Evolutionary conservation across 768 basidiomycete species (phyloP).

Genomic region (Cubamyces sp.): DNA sequence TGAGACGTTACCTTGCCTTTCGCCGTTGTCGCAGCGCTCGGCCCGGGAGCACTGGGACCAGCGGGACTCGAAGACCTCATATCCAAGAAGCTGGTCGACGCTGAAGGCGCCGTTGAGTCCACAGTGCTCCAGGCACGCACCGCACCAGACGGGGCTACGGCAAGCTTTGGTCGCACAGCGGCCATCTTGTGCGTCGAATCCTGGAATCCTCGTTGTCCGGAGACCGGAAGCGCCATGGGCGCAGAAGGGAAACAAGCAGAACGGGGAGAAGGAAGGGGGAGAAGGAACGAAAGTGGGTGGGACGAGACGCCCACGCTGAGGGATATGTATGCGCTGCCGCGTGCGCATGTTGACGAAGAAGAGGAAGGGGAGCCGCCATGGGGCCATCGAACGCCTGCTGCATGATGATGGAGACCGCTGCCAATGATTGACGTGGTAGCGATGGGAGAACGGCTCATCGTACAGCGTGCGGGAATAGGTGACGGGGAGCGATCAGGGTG

Average conservation of each 20-base stretch:
- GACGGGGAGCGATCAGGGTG: constrained; percentile 21
- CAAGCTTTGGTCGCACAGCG: constrained; percentile 37
- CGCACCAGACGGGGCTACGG: constrained; percentile 32
- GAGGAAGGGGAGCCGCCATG: constrained; percentile 14
- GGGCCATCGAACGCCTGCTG: constrained; percentile 17
- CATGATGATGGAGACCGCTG: constrained; percentile 23
- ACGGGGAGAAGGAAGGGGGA: constrained; percentile 14
- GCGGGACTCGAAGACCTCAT: constrained; percentile 10
- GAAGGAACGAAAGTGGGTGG: constrained; percentile 14
- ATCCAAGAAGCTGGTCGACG: constrained; percentile 20
- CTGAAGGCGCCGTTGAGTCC: constrained; percentile 25
- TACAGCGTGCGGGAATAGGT: constrained; percentile 15
- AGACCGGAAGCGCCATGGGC: constrained; percentile 29
- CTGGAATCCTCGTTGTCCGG: constrained; percentile 30
- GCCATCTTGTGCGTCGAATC: constrained; percentile 32
- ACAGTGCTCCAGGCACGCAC: constrained; percentile 36
- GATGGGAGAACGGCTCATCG: constrained; percentile 23
- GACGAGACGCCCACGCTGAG: constrained; percentile 4
- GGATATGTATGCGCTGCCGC: constrained; percentile 16
- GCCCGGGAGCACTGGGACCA: constrained; percentile 11
- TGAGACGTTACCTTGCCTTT: constrained; percentile 20
- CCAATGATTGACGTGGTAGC: constrained; percentile 27
- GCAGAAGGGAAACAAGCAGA: constrained; percentile 16
- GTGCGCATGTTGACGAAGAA: neutral
- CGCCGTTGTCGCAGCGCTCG: neutral